Evolutionary conservation across 1,284 basidiomycete genomes (phyloP).

Genomic region (Bjerkandera adusta): DNA sequence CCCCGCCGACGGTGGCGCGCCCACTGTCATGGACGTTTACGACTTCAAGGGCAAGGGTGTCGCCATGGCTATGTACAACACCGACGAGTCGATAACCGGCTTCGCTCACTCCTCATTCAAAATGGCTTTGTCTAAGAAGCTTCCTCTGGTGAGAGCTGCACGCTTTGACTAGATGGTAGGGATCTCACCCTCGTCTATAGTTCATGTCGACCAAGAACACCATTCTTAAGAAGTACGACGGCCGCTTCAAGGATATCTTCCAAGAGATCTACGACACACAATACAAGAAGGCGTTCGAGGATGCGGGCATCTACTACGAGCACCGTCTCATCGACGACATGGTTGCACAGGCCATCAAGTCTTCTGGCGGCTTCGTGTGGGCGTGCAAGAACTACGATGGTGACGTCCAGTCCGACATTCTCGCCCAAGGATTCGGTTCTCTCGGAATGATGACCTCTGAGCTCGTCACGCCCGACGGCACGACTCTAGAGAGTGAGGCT

Average conservation of each 20-base stretch:
- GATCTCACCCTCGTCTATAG: conserved; percentile 28
- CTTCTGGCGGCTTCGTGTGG: conserved; percentile 96
- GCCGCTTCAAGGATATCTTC: conserved; percentile 99
- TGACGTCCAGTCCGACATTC: conserved; percentile 90
- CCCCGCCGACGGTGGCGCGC: conserved; percentile 66
- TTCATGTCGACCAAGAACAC: conserved; percentile 99
- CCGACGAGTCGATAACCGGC: conserved; percentile 92
- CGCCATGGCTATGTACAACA: conserved; percentile 95
- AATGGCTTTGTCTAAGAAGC: conserved; percentile 95
- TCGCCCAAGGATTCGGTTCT: conserved; percentile 92
- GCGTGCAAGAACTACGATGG: conserved; percentile 98
- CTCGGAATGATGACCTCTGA: conserved; percentile 99
- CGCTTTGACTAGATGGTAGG: not conserved
- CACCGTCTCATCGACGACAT: conserved; percentile 93
- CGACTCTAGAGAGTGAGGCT: conserved; percentile 89
- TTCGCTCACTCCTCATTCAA: conserved; percentile 99
- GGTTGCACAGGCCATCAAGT: conserved; percentile 98
- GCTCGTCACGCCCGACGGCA: conserved; percentile 93
- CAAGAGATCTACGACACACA: conserved; percentile 84
- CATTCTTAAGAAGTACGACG: conserved; percentile 95
- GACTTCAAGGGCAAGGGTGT: conserved; percentile 90
- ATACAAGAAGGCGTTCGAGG: conserved; percentile 86
- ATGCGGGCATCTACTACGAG: conserved; percentile 91
- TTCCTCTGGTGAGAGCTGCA: conserved; percentile 68
- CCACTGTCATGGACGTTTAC: conserved; percentile 77